A percentile compares a stretch with the other conserved stretches of the same genome.
These are phyloP conservation scores for Candida anglica DNA, from an alignment of 805 yeast genomes.

Conservation along the genomic window DNA sequence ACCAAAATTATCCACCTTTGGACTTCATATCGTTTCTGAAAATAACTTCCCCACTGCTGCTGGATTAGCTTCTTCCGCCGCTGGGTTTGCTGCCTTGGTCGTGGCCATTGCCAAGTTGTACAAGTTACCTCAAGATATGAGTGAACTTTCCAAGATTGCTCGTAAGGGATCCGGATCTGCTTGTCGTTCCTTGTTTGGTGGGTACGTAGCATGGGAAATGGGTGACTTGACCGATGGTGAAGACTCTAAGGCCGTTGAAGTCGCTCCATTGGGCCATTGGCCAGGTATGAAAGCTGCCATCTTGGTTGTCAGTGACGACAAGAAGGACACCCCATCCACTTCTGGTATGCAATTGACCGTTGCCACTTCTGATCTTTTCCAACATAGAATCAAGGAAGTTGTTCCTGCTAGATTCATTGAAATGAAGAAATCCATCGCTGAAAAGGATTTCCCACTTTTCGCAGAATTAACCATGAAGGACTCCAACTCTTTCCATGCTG, in stretches of 20 bases:
- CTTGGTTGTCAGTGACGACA: conserved; percentile 86
- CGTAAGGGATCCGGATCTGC: conserved; percentile 99
- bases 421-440: conserved; percentile 74
- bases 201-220: conserved; percentile 99
- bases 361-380: conserved; percentile 79
- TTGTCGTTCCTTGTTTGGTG: conserved; percentile 94
- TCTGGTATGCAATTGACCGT: conserved; percentile 97
- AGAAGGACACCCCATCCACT: conserved; percentile 93
- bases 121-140: conserved; percentile 76
- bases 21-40: conserved; percentile 80
- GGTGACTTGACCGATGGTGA: conserved; percentile 72
- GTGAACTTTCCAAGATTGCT: conserved; percentile 89
- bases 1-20: conserved; percentile 61
- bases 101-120: conserved; percentile 83
- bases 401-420: conserved; percentile 83
- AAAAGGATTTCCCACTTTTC: conserved; percentile 73
- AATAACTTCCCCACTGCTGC: conserved; percentile 99
- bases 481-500: conserved; percentile 96
- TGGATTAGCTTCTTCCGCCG: conserved; percentile 96
- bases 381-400: conserved; percentile 69
- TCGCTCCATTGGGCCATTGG: conserved; percentile 86
- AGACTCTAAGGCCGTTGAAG: conserved; percentile 91
- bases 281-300: conserved; percentile 89
- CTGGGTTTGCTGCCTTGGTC: conserved; percentile 96
- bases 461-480: conserved; percentile 94